Conservation (phyloP, 176 grass and related monocot species). For the Lolium rigidum region DNA sequence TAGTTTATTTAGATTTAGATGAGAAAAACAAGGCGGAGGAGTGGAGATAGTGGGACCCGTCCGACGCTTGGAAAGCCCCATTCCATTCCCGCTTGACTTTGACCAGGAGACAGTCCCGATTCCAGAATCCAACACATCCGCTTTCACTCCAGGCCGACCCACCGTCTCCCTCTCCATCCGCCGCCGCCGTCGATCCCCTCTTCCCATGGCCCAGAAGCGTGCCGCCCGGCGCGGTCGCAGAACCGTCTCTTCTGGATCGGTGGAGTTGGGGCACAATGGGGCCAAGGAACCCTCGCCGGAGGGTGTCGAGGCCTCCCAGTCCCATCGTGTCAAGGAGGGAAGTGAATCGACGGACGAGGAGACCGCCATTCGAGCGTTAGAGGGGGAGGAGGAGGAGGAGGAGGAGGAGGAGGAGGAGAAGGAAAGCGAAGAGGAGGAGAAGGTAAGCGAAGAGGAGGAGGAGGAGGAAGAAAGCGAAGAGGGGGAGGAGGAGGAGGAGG, state of each 20-base stretch:
- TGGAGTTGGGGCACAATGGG: background rate
- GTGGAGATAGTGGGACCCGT: too few relatives aligned
- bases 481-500: too few relatives aligned
- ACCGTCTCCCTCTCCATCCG: background rate
- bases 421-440: too few relatives aligned
- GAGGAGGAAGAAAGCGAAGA: too few relatives aligned
- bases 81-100: too few relatives aligned
- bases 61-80: too few relatives aligned
- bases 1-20: too few relatives aligned
- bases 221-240: background rate
- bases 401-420: background rate
- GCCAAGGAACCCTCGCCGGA: constrained; percentile 3
- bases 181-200: background rate
- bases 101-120: too few relatives aligned
- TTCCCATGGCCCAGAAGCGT: background rate
- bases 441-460: background rate
- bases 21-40: too few relatives aligned
- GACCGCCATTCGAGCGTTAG: background rate
- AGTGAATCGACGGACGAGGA: background rate
- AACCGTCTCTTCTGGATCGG: background rate
- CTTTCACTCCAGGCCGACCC: background rate
- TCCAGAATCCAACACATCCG: background rate
- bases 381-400: background rate
- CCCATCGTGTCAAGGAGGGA: background rate
- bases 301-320: background rate